Base-by-base conservation (phyloP, 2,329 filamentous ascomycete genomes). In the Aspergillus carbonarius region DNA sequence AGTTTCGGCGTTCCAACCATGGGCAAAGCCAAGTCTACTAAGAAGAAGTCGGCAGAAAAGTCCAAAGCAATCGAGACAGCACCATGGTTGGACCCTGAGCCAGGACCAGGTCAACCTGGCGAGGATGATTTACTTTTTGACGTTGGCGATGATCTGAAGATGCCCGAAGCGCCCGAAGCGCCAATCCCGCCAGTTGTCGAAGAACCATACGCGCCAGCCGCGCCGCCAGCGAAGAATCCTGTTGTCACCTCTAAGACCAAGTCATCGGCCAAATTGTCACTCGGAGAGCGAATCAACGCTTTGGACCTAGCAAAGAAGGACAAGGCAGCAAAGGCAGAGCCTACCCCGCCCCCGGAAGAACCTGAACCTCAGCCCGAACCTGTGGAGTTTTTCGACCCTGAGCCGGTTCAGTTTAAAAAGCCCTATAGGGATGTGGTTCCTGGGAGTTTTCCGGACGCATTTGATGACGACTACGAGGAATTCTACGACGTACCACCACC, bases 361-460 rank as follows among this genome's bases (percentile, higher is more conserved):
- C 61, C 63, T 54, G 30, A 32, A 32, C 64, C 69, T 25, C 62
- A 58, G 17, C 53, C 54, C 10, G 54, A 59, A 32, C 44, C 37
- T 37, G 47, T 57, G 34, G 63, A 61, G 10, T 27, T 42, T 9
- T 25, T 57, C 46, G 40, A 58, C 18, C 60, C 62, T 15, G 64
- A 72, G 44, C 66, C 68, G 32, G 63, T 66, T 59, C 70, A 68
- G 68, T 72, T 69, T 58, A 68, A 66, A 37, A 76, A 68, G 73
- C 74, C 66, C 20, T 72, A 70, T 10, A 74, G 72, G 53, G 77
- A 78, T 54, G 71, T 72, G 30, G 75, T 85, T 5, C 84, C 85
- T 42, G 85, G 85, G 56, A 83, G 82, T 60, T 88, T 88, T 68
- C 85, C 85, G 23, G 76, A 77, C 49, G 81, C 68, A 10, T 73